A percentile compares a stretch with the other conserved stretches of the same genome.
phyloP scores from a whole-genome alignment of 345 rosid genomes.

The Rhizophora apiculata region DNA sequence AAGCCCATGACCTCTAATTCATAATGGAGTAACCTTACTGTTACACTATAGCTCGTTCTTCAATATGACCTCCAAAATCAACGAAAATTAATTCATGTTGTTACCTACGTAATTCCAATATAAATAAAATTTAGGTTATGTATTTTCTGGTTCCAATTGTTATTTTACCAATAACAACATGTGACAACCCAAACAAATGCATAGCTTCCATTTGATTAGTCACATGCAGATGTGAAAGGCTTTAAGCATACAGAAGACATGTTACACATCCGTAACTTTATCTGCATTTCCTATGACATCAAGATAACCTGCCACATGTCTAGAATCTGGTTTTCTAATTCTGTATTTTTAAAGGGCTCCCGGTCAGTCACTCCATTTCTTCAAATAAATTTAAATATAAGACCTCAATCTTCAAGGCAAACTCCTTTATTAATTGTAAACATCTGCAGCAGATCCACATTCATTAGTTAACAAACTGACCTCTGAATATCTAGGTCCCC shows the following conservation, averaged over 20 bases:
- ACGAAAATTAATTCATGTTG: too few species aligned
- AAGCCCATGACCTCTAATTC: too few species aligned
- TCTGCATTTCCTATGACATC: not conserved
- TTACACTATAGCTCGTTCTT: too few species aligned
- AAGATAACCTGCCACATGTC: not conserved
- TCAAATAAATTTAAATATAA: too few species aligned
- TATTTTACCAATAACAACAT: not conserved
- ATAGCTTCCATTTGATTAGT: not conserved
- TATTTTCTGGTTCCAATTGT: not conserved
- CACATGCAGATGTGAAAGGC: not conserved
- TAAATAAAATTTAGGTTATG: not conserved
- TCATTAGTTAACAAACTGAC: conserved; percentile 32
- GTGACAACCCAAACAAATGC: not conserved
- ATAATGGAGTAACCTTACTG: too few species aligned
- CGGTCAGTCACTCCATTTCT: too few species aligned
- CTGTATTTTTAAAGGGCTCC: too few species aligned
- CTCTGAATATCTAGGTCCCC: conserved; percentile 90
- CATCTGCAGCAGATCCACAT: not conserved
- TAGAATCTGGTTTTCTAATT: too few species aligned
- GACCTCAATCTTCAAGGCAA: not conserved
- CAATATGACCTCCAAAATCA: too few species aligned
- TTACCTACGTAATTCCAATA: too few species aligned
- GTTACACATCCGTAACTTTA: not conserved
- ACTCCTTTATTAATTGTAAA: not conserved
- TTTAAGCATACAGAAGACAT: not conserved